Evolutionary conservation across 768 basidiomycete genomes (phyloP).

Genomic region (Leccinum broughii): DNA sequence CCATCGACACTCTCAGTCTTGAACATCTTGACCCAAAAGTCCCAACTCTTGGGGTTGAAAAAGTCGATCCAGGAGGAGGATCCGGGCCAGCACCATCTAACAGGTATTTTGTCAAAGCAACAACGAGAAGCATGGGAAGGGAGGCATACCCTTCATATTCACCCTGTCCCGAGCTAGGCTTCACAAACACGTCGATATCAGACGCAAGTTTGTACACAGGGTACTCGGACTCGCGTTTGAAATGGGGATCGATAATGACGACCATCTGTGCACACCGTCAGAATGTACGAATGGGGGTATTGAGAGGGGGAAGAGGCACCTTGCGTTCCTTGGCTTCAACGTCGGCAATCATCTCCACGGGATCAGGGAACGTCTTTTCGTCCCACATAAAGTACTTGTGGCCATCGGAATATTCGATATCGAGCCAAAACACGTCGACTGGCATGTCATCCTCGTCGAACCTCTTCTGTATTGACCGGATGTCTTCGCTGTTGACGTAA

Average conservation of each 20-base stretch:
- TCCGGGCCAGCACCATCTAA: conserved; percentile 93
- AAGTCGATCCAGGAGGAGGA: conserved; percentile 97
- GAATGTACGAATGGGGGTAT: not conserved
- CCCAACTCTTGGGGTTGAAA: conserved; percentile 88
- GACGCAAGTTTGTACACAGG: conserved; percentile 84
- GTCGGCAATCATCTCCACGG: conserved; percentile 88
- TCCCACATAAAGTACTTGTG: conserved; percentile 99
- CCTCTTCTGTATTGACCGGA: conserved; percentile 77
- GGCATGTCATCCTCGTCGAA: conserved; percentile 97
- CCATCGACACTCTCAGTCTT: conserved; percentile 53
- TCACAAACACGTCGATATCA: conserved; percentile 80
- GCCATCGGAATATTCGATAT: conserved; percentile 92
- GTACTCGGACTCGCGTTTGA: conserved; percentile 80
- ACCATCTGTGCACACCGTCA: conserved; percentile 72
- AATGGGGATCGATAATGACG: conserved; percentile 93
- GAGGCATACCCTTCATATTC: conserved; percentile 78
- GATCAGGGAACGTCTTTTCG: conserved; percentile 92
- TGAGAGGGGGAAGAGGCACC: conserved; percentile 42
- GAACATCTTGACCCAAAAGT: conserved; percentile 89
- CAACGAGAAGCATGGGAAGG: not conserved
- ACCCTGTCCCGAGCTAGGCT: conserved; percentile 71
- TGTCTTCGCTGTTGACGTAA: conserved; percentile 87
- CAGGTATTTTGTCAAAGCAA: not conserved
- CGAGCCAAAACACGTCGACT: conserved; percentile 95
- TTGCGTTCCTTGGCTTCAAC: conserved; percentile 85